These are phyloP conservation scores for Umbelopsis sp. DNA, from an alignment of 192 early-diverging fungal genomes.

Conservation along the genomic window DNA sequence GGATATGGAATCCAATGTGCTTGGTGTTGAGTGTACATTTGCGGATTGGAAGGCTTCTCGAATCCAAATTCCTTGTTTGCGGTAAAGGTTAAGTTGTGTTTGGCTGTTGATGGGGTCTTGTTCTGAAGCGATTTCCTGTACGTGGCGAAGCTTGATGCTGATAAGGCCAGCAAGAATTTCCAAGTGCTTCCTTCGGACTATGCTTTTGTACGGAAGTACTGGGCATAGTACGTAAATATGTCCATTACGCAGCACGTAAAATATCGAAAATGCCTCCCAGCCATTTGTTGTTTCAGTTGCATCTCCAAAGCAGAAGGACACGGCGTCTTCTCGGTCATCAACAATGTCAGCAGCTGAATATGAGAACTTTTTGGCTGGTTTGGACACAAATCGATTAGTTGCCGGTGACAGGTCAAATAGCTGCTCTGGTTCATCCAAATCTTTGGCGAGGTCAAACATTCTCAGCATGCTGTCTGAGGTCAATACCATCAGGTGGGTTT, in stretches of 20 bases:
- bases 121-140: not conserved
- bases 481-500: slow-evolving; percentile 72
- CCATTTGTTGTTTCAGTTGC: not conserved
- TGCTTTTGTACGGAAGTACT: slow-evolving; percentile 64
- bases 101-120: not conserved
- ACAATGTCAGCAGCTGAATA: slow-evolving; percentile 44
- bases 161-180: not conserved
- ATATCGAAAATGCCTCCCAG: slow-evolving; percentile 76
- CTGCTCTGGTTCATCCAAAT: slow-evolving; percentile 71
- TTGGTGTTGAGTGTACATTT: not conserved
- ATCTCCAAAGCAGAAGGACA: slow-evolving; percentile 52
- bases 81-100: slow-evolving; percentile 1
- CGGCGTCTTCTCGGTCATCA: slow-evolving; percentile 32
- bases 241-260: slow-evolving; percentile 68
- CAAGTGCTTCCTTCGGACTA: slow-evolving; percentile 12
- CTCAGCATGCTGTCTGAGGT: slow-evolving; percentile 66
- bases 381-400: not conserved
- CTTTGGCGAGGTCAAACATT: slow-evolving; percentile 70
- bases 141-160: slow-evolving; percentile 5
- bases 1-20: slow-evolving; percentile 7
- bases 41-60: not conserved
- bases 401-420: slow-evolving; percentile 50
- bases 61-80: slow-evolving; percentile 14
- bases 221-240: slow-evolving; percentile 80
- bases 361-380: slow-evolving; percentile 22